These are phyloP conservation scores for Neophaeococcomyces mojaviensis DNA, from an alignment of 2,329 filamentous ascomycete species.

Conservation along the genomic window DNA sequence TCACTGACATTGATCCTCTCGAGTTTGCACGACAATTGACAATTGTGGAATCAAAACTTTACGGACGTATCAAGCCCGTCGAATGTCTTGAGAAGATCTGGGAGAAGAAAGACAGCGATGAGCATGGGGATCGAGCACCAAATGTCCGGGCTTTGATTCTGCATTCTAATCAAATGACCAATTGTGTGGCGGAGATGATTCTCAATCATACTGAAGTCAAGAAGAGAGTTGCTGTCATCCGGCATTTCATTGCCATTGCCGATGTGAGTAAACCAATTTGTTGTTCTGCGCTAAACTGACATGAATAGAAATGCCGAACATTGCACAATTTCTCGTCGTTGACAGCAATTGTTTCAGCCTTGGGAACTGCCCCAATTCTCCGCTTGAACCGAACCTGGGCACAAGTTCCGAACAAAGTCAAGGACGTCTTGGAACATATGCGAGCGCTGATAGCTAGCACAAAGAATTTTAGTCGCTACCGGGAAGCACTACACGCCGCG, in stretches of 20 bases:
- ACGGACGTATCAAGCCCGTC: slow-evolving; percentile 90
- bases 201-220: slow-evolving; percentile 88
- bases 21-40: slow-evolving; percentile 98
- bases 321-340: slow-evolving; percentile 97
- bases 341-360: slow-evolving; percentile 92
- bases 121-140: slow-evolving; percentile 74
- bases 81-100: slow-evolving; percentile 98
- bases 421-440: slow-evolving; percentile 77
- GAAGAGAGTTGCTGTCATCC: slow-evolving; percentile 93
- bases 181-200: slow-evolving; percentile 99
- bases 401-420: slow-evolving; percentile 79
- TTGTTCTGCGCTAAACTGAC: slow-evolving; percentile 19
- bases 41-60: slow-evolving; percentile 89
- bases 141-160: slow-evolving; percentile 96
- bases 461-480: slow-evolving; percentile 96
- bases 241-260: slow-evolving; percentile 93
- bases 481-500: slow-evolving; percentile 82
- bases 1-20: slow-evolving; percentile 88
- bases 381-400: slow-evolving; percentile 91
- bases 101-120: slow-evolving; percentile 80
- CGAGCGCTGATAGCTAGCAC: slow-evolving; percentile 91
- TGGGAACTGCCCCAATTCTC: slow-evolving; percentile 90
- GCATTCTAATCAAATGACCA: slow-evolving; percentile 97
- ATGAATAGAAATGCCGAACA: slow-evolving; percentile 71
- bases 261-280: slow-evolving; percentile 59